Base-by-base conservation (phyloP, 306 rosid genomes). In the Begonia fuchsioides region DNA sequence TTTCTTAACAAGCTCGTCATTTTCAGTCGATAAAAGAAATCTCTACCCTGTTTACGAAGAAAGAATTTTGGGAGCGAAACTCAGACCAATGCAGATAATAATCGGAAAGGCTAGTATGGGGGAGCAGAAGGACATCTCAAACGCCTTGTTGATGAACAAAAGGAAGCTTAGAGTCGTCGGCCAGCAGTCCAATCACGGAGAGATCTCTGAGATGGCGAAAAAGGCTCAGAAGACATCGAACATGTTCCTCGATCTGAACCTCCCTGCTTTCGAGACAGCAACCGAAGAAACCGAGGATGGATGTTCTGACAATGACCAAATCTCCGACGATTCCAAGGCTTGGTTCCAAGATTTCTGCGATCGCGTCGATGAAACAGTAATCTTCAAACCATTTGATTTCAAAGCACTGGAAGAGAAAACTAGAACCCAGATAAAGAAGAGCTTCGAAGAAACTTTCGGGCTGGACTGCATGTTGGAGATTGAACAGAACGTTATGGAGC, bases 221-320 rank as follows among this genome's bases (percentile, higher is more conserved):
- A 74, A 94, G 70, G 78, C 87, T 18, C 74, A 79, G 52, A 85
- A 59, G 44, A 38, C 62, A 15, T 75, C 87, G 13, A 72, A 53
- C 14, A 57, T 73, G 67, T 59, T 41, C 53, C 72, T 85, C 57
- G 96, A 90, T 69, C 80, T 90, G 71, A 90, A 90, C 73, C 85
- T 78, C 53, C 95, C 98, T 12, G 95, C 96, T 2, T 86, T 76
- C 62, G 86, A 78, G 32, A 67, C 52, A 32, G 79, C 64, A 49
- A 54, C 44, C 43, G 71, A 61, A 32, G 72, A 68, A 26, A 43
- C 44, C 5, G 69, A 62, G 10, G 68, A 60, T 13, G 66, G 60
- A 46, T 60, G 50, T 60, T 50, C 64, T 1, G 79, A 75, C 57
- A 55, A 65, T 20, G 81, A 62, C 59, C 45, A 68, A 48, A 20